These are phyloP conservation scores for Fusarium sambucinum DNA, from an alignment of 2,329 filamentous ascomycete genomes.

Conservation along the genomic window DNA sequence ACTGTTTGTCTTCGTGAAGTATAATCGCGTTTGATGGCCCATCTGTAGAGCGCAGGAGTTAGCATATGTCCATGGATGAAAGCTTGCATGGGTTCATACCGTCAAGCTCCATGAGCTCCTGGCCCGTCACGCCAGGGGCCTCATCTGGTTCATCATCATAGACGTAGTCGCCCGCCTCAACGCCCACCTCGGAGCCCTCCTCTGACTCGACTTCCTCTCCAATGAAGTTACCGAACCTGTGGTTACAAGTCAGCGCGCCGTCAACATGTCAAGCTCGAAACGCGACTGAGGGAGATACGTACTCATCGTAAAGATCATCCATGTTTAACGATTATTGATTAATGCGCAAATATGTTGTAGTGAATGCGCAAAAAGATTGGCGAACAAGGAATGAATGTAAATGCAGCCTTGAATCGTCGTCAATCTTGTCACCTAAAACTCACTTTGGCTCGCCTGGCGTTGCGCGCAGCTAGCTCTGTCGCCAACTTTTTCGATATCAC, in stretches of 20 bases:
- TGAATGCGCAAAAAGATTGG: slow-evolving; percentile 33
- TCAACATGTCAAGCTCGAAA: slow-evolving; percentile 24
- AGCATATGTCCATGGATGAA: slow-evolving; percentile 5
- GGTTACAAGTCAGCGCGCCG: slow-evolving; percentile 39
- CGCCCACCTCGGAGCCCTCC: slow-evolving; percentile 82
- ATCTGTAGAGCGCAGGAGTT: slow-evolving; percentile 58
- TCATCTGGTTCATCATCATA: slow-evolving; percentile 82
- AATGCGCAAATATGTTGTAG: slow-evolving; percentile 28
- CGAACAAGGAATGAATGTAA: slow-evolving; percentile 36
- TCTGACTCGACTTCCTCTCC: slow-evolving; percentile 90
- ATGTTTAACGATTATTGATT: slow-evolving; percentile 60
- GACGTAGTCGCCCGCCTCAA: slow-evolving; percentile 80
- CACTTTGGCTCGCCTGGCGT: slow-evolving; percentile 31
- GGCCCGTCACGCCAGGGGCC: slow-evolving; percentile 72
- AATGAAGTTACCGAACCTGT: slow-evolving; percentile 97
- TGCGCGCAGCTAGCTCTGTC: slow-evolving; percentile 40
- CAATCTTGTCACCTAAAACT: slow-evolving; percentile 38
- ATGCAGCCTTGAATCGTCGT: slow-evolving; percentile 40
- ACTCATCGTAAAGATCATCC: slow-evolving; percentile 99
- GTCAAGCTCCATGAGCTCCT: slow-evolving; percentile 95
- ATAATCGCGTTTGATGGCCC: slow-evolving; percentile 97
- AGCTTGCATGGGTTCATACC: slow-evolving; percentile 59
- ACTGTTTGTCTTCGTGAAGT: slow-evolving; percentile 98
- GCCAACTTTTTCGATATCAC: slow-evolving; percentile 51
- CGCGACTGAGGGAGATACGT: slow-evolving; percentile 16